Base-by-base conservation (phyloP, 441 rosid genomes). In the Croton laevigatus region DNA sequence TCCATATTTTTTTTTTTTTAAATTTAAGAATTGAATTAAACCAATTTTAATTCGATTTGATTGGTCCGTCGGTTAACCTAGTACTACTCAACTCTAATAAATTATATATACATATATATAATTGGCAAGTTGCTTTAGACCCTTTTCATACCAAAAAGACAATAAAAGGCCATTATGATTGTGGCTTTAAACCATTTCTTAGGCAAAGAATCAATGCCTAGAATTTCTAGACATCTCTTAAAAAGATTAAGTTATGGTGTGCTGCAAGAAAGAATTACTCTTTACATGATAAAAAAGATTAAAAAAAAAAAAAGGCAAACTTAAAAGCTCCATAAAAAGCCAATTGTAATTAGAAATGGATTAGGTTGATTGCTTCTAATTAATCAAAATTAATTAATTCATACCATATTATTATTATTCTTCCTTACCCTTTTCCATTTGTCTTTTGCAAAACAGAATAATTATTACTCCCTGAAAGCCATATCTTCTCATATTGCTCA, bases 351-450 rank as follows among this genome's bases (percentile, higher is more conserved):
- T 20, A 17, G 42, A 10, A 57, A 14, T 42, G 23, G n/a, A 57
- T 54, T 38, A 37, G n/a, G 40, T 57, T 6, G 4, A 14, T 68
- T n/a, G 42, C 37, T 53, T 68, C 22, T 51, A 40, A 34, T 34
- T 38, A 22, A 68, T 68, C 22, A 54, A 38, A 52, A 32, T 1
- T 11, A 27, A 27, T 27, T 27, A 27, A 20, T 52, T 20, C 44
- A 17, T 62, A 40, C 32, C 48, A 0, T 52, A 49, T 66, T 22
- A 46, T 66, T 66, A 48, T 52, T 22, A 46, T 66, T 66, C 48
- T 52, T 38, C 23, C 20, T 23, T 57, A 16, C 62, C 42, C 23
- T 27, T 65, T 58, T 58, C 4, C 16, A 27, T 0, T 69, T 69
- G 27, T 59, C 65, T 59, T 59, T 59, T 9, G 27, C 19, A 4